Evolutionary conservation across 805 yeast genomes (phyloP), one percentile per base, ranked within the genome.

Genomic region (Zygosaccharomyces bailii): DNA sequence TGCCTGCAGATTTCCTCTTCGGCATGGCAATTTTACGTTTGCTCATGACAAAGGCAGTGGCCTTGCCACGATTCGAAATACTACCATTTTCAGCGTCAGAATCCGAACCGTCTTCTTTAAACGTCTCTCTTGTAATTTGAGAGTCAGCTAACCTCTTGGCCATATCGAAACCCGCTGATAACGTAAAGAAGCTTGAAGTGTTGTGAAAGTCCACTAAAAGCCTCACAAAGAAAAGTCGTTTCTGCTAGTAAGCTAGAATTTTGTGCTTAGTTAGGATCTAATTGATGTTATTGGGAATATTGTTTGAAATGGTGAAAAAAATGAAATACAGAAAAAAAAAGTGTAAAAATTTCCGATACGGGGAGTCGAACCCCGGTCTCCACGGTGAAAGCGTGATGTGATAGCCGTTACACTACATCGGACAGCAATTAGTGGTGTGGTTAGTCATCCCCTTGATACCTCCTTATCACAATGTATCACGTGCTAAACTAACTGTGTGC

Each of bases 11-110:
- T 58, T 73, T 74, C 18, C 69, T 65, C 55, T 68, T 73, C 11
- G 84, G 84, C 56, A 75, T 71, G 20, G 86, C 75, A 45, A 86
- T 84, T 68, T 80, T 84, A 56, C 96, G 72, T 44, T 68, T 73
- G 20, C 88, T 77, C 75, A 88, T 63, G 4, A 78, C 80, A 4
- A 73, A 79, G 2, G 76, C 70, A 1, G 85, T 72, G 0, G 95
- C 93, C 37, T 29, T 59, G 50, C 5, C 57, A 53, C 36, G 65
- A 16, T 34, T 39, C 16, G 48, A 32, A 13, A 39, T 30, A n/a
- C 39, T 54, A n/a, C 47, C 51, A 10, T 53, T 70, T 6, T 66
- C 71, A 4, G 70, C 76, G 13, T 70, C 74, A 30, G 71, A 68
- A 29, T 66, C 69, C 5, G 60, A 61, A 3, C 60, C 65, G 27